phyloP scores from a whole-genome alignment of 2,329 filamentous ascomycete species.

The Pseudopyricularia javanii region DNA sequence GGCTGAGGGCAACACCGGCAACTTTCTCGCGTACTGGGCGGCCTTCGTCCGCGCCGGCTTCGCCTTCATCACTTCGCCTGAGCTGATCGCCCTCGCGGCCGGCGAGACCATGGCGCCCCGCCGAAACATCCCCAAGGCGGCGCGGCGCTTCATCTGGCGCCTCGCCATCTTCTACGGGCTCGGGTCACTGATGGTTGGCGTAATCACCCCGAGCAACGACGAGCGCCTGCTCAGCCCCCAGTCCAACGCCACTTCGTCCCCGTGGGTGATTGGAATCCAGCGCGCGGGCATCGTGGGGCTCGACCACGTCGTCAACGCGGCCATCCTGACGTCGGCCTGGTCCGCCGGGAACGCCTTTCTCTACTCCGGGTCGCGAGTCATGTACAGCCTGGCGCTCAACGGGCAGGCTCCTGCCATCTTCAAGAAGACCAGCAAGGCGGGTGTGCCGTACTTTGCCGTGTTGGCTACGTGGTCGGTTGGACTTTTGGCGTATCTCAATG shows the following conservation, averaged over 20 bases:
- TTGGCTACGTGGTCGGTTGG: conserved; percentile 13
- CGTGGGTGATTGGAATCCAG: conserved; percentile 37
- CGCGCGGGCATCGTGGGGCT: conserved; percentile 32
- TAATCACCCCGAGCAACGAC: conserved; percentile 51
- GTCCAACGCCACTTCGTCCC: conserved; percentile 29
- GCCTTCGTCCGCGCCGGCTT: conserved; percentile 4
- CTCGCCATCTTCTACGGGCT: conserved; percentile 72
- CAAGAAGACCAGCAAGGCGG: conserved; percentile 21
- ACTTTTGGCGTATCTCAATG: conserved; percentile 19
- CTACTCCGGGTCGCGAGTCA: conserved; percentile 31
- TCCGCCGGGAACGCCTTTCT: conserved; percentile 34
- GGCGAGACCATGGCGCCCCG: conserved; percentile 72
- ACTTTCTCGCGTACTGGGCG: conserved; percentile 4
- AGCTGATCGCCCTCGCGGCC: conserved; percentile 29
- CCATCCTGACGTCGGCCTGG: conserved; percentile 19
- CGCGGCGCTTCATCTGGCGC: conserved; percentile 71
- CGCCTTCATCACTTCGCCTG: conserved; percentile 5
- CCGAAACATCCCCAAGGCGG: conserved; percentile 63
- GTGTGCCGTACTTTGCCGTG: conserved; percentile 24
- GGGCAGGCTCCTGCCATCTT: conserved; percentile 28
- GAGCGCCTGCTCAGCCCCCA: conserved; percentile 35
- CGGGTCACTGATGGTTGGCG: conserved; percentile 62
- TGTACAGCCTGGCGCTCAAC: conserved; percentile 31
- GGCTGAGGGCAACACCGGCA: not conserved
- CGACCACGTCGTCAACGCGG: conserved; percentile 43